Evolutionary conservation across 495 filamentous ascomycete species (phyloP), one percentile per base, ranked within the genome.

Genomic region (Talaromyces ruber): DNA sequence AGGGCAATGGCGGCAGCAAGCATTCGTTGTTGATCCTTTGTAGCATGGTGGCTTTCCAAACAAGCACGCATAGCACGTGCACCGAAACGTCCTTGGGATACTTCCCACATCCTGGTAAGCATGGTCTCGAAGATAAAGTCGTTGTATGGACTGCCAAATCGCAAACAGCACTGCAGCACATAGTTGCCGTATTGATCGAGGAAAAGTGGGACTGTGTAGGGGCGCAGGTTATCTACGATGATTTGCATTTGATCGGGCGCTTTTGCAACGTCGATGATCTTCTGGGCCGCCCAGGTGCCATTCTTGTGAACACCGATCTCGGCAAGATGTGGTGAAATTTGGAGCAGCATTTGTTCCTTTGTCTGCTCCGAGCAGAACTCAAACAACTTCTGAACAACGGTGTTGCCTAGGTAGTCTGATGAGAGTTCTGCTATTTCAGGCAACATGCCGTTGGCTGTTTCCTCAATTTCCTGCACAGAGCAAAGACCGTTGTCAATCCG

Each of bases 261-360:
- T 72, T 92, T 88, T 64, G 91, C 90, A 21, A 96, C 91, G 72
- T 98, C 94, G 65, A 98, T 97, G 66, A 98, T 98, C 83, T 98
- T 98, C 74, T 98, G 94, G 0, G 93, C 94, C 61, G 94, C 94
- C 94, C 94, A 98, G 5, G 94, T 98, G 47, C 94, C 94, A 66
- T 98, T 98, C 81, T 98, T 98, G 81, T 98, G 94, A 39, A 97
- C 86, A 60, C 94, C 94, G 73, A 98, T 97, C 72, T 98, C 93
- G 18, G 92, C 92, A 68, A 98, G 82, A 71, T 97, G 93, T 60
- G 92, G 93, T 11, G 90, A 82, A 64, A 98, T 93, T 68, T 95
- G 86, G 8, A 75, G 71, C 34, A 98, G 81, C 95, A 98, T 98
- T 45, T 88, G 85, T 75, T 97, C 91, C 68, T 95, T 92, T 53